Evolutionary conservation across 192 early-diverging fungal genomes (phyloP).

Genomic region (Backusella liffmaniae): DNA sequence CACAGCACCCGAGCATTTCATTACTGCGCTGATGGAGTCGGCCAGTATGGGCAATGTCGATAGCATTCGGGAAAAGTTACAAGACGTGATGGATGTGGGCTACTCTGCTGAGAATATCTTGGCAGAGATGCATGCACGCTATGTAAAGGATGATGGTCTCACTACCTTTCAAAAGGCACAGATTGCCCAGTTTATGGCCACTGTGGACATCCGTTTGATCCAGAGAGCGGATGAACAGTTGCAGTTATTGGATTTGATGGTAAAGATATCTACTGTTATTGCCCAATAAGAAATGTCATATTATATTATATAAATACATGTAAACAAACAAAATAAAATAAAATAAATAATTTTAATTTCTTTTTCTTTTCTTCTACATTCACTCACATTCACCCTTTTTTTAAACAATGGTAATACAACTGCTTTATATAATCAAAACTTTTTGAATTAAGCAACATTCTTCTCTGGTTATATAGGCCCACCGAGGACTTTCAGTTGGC

Average conservation of each 20-base stretch:
- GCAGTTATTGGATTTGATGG: slow-evolving; percentile 72
- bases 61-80: slow-evolving; percentile 50
- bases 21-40: slow-evolving; percentile 56
- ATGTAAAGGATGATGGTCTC: slow-evolving; percentile 62
- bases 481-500: slow-evolving; percentile 47
- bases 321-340: background rate
- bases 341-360: too few species aligned
- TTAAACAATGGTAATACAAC: background rate
- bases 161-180: slow-evolving; percentile 71
- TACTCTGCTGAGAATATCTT: slow-evolving; percentile 77
- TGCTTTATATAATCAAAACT: too few species aligned
- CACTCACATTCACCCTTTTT: too few species aligned
- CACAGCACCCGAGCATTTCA: slow-evolving; percentile 60
- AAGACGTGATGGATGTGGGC: slow-evolving; percentile 63
- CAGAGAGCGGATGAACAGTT: slow-evolving; percentile 92
- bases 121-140: slow-evolving; percentile 53
- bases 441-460: background rate
- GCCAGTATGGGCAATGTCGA: slow-evolving; percentile 51
- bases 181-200: slow-evolving; percentile 64
- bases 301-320: too few species aligned
- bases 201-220: slow-evolving; percentile 68
- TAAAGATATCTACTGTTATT: slow-evolving; percentile 43
- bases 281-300: slow-evolving; percentile 6
- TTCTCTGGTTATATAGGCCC: slow-evolving; percentile 33
- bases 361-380: background rate